Percentiles rank a stretch among this genome's conserved stretches.
phyloP scores from a whole-genome alignment of 345 rosid genomes.

The Corchorus capsularis region DNA sequence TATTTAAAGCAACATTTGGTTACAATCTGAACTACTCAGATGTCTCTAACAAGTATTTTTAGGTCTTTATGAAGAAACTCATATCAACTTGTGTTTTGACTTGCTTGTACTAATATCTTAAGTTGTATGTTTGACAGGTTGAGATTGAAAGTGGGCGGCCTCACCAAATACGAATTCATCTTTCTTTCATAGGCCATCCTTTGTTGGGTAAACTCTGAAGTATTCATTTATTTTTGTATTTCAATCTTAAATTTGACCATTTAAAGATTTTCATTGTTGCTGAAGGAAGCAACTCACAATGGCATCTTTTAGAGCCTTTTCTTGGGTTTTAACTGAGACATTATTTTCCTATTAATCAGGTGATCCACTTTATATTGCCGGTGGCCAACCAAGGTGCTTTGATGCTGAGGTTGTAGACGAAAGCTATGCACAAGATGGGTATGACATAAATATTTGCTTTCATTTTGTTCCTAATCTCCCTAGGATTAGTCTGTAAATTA shows the following conservation, averaged over 20 bases:
- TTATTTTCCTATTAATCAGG: constrained; percentile 43
- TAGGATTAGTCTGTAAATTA: background rate
- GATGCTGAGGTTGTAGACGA: constrained; percentile 49
- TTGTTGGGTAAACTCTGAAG: constrained; percentile 57
- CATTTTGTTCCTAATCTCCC: background rate
- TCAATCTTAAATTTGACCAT: constrained; percentile 6
- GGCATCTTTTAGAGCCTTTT: background rate
- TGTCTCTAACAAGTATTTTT: background rate
- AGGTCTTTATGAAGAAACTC: background rate
- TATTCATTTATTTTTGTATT: background rate
- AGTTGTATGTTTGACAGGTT: constrained; percentile 47
- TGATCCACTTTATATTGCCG: constrained; percentile 71
- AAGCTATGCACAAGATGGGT: constrained; percentile 75
- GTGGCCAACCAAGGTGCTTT: constrained; percentile 67
- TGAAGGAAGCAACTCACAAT: background rate
- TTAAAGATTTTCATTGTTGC: background rate
- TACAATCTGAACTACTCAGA: no score
- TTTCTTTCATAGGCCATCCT: constrained; percentile 85
- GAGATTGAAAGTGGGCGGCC: constrained; percentile 92
- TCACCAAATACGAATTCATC: constrained; percentile 91
- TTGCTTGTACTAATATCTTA: background rate
- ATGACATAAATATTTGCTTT: constrained; percentile 10
- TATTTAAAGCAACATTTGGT: no score
- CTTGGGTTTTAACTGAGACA: background rate
- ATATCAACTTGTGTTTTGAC: background rate